Percentiles rank a stretch among this genome's conserved stretches.
Conservation (phyloP, 2,329 filamentous ascomycete genomes). For the Ceratocystis diversiconidia region DNA sequence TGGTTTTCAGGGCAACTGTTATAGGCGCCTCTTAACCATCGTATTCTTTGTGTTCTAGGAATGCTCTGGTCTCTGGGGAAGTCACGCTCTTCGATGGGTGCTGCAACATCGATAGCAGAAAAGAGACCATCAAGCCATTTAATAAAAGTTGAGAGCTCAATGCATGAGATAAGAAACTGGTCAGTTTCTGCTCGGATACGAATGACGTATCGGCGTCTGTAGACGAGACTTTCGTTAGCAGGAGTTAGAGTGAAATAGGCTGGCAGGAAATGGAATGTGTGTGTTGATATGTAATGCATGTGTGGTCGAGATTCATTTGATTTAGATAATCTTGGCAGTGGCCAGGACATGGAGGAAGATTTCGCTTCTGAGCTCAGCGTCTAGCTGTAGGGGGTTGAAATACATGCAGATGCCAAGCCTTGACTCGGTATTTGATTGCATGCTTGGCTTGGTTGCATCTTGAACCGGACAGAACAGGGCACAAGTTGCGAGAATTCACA, state of each 20-base stretch:
- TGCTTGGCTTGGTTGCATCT: constrained; percentile 4
- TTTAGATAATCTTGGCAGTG: not conserved
- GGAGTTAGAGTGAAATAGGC: not conserved
- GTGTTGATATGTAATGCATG: not conserved
- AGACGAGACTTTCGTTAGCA: constrained; percentile 5
- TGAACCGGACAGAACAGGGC: not conserved
- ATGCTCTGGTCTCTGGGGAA: constrained; percentile 49
- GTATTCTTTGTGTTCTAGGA: constrained; percentile 40
- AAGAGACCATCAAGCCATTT: constrained; percentile 55
- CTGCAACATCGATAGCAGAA: constrained; percentile 58
- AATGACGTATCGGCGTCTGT: constrained; percentile 48
- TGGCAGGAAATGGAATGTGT: not conserved
- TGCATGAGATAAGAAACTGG: constrained; percentile 56
- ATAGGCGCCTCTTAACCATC: constrained; percentile 32
- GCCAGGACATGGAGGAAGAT: not conserved
- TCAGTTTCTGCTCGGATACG: constrained; percentile 60
- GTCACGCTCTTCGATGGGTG: constrained; percentile 55
- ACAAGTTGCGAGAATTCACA: not conserved
- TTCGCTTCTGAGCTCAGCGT: not conserved
- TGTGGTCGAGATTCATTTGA: not conserved
- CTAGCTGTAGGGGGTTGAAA: constrained; percentile 5
- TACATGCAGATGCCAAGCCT: not conserved
- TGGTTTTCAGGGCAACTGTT: constrained; percentile 23
- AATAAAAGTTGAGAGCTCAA: constrained; percentile 50
- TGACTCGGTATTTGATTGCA: not conserved